Base-by-base conservation (phyloP, 768 basidiomycete genomes). In the Pisolithus microcarpus region DNA sequence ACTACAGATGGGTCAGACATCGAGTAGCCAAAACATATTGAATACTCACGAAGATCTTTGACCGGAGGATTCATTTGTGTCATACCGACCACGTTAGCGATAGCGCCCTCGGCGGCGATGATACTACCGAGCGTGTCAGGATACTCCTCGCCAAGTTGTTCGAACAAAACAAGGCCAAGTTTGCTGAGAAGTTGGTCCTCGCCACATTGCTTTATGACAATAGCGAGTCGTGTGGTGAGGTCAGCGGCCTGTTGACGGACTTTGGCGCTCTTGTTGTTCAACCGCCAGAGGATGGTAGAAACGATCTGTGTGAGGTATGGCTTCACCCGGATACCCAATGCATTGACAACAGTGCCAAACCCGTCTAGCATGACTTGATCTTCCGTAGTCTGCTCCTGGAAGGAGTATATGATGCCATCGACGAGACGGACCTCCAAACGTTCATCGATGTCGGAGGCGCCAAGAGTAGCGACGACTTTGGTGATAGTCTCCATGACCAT, bases 401-500 rank as follows among this genome's bases (percentile, higher is more conserved):
- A 99, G 15, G 96, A 86, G 65, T 95, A 97, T 70, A 98, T 97
- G 71, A 99, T 98, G 36, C 96, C 95, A 61, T 99, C 96, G 24
- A 98, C 90, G 11, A 99, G 80, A 50, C 90, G 80, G 28, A 94
- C 82, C 69, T 99, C 95, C 39, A 99, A 76, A 49, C 94, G 78
- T 70, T 98, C 95, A 62, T 98, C 96, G 46, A 98, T 88, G 63
- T 98, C 95, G 0, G 95, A 90, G n/a, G 95, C 94, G 46, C 96
- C 94, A 1, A 95, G 81, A 6, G 85, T 88, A 15, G 86, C 84
- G 46, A 99, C 77, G 43, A 99, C 96, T 67, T 96, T 95, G 19
- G 92, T 97, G 59, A 98, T 96, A 0, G 96, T 98, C 73, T 99
- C 96, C 96, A 99, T 99, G 11, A 96, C 93, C 96, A 99, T 99